phyloP scores from a whole-genome alignment of 148 eudicot species.

The Cornus controversa region DNA sequence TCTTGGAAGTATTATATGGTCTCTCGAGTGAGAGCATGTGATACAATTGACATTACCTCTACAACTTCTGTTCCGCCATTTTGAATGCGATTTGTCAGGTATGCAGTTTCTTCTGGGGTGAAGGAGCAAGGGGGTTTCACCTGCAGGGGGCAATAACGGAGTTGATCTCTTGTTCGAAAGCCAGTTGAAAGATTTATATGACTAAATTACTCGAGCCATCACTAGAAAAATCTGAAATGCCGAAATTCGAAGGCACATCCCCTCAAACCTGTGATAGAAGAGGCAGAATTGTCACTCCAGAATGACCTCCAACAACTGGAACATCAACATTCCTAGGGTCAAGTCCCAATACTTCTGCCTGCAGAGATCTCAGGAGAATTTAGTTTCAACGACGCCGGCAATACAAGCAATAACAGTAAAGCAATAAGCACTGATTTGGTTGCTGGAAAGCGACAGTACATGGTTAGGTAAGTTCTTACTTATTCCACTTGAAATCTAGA shows the following conservation, averaged over 20 bases:
- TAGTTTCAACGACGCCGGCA: not conserved
- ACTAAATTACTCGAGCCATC: not conserved
- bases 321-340: constrained; percentile 95
- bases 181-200: not conserved
- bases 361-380: constrained; percentile 7
- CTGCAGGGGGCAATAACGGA: constrained; percentile 31
- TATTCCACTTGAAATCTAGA: too few species aligned
- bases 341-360: constrained; percentile 97
- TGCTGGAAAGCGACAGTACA: not conserved
- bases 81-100: constrained; percentile 88
- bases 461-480: too few species aligned
- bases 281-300: constrained; percentile 95
- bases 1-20: not conserved
- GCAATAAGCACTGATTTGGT: not conserved
- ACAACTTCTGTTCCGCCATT: constrained; percentile 99
- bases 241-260: not conserved
- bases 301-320: constrained; percentile 98
- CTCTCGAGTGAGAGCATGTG: not conserved
- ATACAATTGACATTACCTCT: constrained; percentile 50
- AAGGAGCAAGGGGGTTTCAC: constrained; percentile 91
- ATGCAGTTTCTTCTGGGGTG: constrained; percentile 66
- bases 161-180: not conserved
- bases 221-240: not conserved
- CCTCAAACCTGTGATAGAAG: constrained; percentile 87
- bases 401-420: not conserved